These are phyloP conservation scores for Bonia amplexicaulis DNA, from an alignment of 176 grass and related monocot species.

Conservation along the genomic window DNA sequence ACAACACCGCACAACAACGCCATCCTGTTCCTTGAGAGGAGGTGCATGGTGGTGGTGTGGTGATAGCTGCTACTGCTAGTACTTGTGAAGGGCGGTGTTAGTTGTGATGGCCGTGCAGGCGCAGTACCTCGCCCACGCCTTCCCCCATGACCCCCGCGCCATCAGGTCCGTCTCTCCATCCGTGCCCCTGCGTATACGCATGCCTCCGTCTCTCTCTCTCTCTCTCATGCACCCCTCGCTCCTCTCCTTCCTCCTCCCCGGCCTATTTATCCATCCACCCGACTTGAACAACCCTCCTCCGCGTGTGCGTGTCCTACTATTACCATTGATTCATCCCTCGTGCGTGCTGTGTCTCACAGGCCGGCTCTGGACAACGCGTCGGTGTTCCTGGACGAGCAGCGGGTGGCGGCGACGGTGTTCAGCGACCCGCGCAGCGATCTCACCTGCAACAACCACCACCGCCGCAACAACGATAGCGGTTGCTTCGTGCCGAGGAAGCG, in stretches of 20 bases:
- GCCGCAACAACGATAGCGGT: background rate
- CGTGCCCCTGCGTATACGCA: background rate
- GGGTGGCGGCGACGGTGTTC: slow-evolving; percentile 10
- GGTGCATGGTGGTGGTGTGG: background rate
- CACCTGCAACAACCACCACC: slow-evolving; percentile 21
- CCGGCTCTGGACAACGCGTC: slow-evolving; percentile 1
- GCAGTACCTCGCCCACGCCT: slow-evolving; percentile 25
- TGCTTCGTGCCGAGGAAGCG: slow-evolving; percentile 24
- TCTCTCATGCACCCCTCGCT: background rate
- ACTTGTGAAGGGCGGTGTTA: background rate
- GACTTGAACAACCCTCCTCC: background rate
- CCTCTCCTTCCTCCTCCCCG: background rate
- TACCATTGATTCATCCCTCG: background rate
- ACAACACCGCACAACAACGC: background rate
- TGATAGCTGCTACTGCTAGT: too few relatives aligned
- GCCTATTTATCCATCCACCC: background rate
- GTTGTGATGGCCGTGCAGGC: slow-evolving; percentile 45
- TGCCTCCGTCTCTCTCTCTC: background rate
- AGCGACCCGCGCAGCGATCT: slow-evolving; percentile 48
- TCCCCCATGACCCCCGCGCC: slow-evolving; percentile 33
- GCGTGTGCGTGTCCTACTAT: background rate
- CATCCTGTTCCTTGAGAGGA: background rate
- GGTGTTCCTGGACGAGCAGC: slow-evolving; percentile 12
- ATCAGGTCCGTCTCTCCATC: background rate
- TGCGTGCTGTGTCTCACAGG: background rate